Evolutionary conservation across 208 protist species (phyloP).

Genomic region (Trypanosoma lewisi): DNA sequence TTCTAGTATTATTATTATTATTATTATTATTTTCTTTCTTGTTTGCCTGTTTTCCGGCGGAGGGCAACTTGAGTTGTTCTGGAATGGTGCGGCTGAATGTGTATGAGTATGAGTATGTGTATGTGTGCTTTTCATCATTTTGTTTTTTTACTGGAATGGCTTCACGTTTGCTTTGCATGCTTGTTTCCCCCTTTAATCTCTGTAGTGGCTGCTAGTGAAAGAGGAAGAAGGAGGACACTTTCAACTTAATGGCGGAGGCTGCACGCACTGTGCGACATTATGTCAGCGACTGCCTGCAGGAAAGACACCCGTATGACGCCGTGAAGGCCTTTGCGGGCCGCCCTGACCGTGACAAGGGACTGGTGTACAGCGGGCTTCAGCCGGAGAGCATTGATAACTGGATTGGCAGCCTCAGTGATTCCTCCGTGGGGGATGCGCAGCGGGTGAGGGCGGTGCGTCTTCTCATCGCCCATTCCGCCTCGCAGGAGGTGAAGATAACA

Average conservation of each 20-base stretch:
- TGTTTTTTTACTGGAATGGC: not conserved
- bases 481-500: constrained; percentile 71
- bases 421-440: constrained; percentile 40
- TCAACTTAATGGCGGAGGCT: constrained; percentile 65
- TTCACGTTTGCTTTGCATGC: too few species aligned
- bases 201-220: too few species aligned
- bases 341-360: constrained; percentile 43
- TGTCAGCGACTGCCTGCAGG: constrained; percentile 83
- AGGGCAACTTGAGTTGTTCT: too few species aligned
- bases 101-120: not conserved
- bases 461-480: constrained; percentile 71
- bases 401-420: constrained; percentile 56
- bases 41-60: too few species aligned
- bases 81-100: too few species aligned
- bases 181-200: too few species aligned
- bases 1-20: too few species aligned
- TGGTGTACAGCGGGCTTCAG: constrained; percentile 61
- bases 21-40: too few species aligned
- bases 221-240: not conserved
- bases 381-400: constrained; percentile 35
- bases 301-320: constrained; percentile 82
- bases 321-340: constrained; percentile 66
- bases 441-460: constrained; percentile 53
- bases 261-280: constrained; percentile 71
- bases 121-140: not conserved